These are phyloP conservation scores for Scheffersomyces lignosus DNA, from an alignment of 805 yeast species.

Conservation along the genomic window DNA sequence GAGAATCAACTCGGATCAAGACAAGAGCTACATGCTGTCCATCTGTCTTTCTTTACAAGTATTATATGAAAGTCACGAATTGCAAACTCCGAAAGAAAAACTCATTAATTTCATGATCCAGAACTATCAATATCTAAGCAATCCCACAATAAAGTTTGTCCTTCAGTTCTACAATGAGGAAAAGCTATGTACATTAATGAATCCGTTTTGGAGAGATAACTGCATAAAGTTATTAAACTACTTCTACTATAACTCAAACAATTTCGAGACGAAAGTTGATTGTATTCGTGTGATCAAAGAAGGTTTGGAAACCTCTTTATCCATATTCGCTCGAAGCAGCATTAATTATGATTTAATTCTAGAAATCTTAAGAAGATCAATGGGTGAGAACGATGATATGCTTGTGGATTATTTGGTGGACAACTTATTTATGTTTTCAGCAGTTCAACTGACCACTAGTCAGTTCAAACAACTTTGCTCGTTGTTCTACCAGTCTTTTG, in stretches of 20 bases:
- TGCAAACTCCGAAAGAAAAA: constrained; percentile 43
- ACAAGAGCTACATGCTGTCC: constrained; percentile 31
- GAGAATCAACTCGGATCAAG: constrained; percentile 24
- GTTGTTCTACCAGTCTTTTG: constrained; percentile 11
- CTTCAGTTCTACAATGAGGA: constrained; percentile 49
- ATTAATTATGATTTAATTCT: constrained; percentile 32
- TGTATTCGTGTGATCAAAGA: constrained; percentile 35
- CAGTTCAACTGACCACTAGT: constrained; percentile 12
- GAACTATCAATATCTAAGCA: constrained; percentile 36
- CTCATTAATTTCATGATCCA: constrained; percentile 43
- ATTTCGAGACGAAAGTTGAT: constrained; percentile 26
- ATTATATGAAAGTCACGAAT: constrained; percentile 29
- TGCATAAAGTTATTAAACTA: constrained; percentile 43
- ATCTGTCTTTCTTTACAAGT: constrained; percentile 35
- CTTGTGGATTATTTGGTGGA: constrained; percentile 31
- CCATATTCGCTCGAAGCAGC: constrained; percentile 27
- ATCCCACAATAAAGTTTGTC: constrained; percentile 41
- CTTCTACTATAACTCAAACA: constrained; percentile 34
- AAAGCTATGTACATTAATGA: constrained; percentile 53
- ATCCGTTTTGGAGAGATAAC: constrained; percentile 52
- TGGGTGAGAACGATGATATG: constrained; percentile 27
- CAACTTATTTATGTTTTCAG: constrained; percentile 23
- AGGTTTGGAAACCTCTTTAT: constrained; percentile 33
- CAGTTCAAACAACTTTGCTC: constrained; percentile 17
- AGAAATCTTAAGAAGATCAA: constrained; percentile 29